phyloP scores from a whole-genome alignment of 805 yeast species.

The Candida pseudoglaebosa region DNA sequence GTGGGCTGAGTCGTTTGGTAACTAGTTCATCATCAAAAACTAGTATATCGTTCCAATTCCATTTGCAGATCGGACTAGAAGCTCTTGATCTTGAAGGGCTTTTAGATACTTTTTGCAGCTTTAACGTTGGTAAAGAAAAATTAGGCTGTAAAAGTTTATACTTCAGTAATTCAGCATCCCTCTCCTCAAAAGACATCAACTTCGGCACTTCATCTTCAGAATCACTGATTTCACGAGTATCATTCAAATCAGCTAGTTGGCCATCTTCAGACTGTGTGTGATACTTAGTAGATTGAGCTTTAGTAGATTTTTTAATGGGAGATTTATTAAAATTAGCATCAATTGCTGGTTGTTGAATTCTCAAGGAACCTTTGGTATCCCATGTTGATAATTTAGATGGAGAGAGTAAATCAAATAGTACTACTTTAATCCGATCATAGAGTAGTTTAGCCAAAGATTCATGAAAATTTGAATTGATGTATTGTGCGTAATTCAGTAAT shows the following conservation, averaged over 20 bases:
- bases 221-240: constrained; percentile 10
- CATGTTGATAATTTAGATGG: background rate
- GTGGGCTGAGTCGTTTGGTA: constrained; percentile 20
- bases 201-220: constrained; percentile 10
- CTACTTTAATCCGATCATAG: background rate
- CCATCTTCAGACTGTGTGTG: background rate
- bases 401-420: background rate
- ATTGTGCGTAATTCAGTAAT: constrained; percentile 7
- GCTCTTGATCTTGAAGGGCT: background rate
- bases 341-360: background rate
- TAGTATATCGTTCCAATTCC: constrained; percentile 3
- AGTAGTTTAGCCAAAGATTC: constrained; percentile 5
- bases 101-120: background rate
- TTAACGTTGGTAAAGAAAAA: background rate
- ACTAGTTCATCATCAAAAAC: constrained; percentile 31
- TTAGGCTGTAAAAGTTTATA: constrained; percentile 1
- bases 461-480: constrained; percentile 5
- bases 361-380: background rate
- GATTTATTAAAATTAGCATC: background rate
- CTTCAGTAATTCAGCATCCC: constrained; percentile 2
- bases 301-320: background rate
- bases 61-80: background rate
- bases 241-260: background rate
- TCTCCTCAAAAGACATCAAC: constrained; percentile 4
- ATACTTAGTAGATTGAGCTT: background rate